phyloP scores from a whole-genome alignment of 306 rosid genomes.

The Malus sylvestris region DNA sequence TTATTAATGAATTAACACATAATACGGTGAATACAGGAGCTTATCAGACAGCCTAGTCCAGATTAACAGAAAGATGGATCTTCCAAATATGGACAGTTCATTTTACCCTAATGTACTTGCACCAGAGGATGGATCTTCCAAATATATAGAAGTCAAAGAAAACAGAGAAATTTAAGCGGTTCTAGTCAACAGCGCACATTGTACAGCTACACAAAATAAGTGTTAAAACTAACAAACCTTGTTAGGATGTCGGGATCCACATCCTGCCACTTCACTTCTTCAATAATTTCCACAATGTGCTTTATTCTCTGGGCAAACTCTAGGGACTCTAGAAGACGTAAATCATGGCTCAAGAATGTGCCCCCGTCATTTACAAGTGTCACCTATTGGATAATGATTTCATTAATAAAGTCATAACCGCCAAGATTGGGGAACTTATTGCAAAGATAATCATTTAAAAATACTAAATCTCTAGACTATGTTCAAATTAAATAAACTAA shows the following conservation, averaged over 20 bases:
- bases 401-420: not conserved
- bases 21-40: not conserved
- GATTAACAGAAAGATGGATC: not conserved
- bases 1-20: not conserved
- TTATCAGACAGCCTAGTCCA: not conserved
- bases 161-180: not conserved
- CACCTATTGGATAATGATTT: conserved; percentile 37
- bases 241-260: conserved; percentile 79
- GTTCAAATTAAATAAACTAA: not conserved
- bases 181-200: not conserved
- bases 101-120: not conserved
- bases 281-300: conserved; percentile 73
- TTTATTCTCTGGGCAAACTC: conserved; percentile 84
- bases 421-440: not conserved
- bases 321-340: conserved; percentile 80
- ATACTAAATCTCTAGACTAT: not conserved
- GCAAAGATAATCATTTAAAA: not conserved
- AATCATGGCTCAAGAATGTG: conserved; percentile 82
- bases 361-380: conserved; percentile 43
- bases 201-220: not conserved
- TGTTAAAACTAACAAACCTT: conserved; percentile 44
- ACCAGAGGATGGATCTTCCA: not conserved
- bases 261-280: conserved; percentile 74
- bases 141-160: not conserved
- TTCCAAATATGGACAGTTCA: not conserved